These are phyloP conservation scores for Hypoxylon rubiginosum DNA, from an alignment of 2,329 filamentous ascomycete species.

Conservation along the genomic window DNA sequence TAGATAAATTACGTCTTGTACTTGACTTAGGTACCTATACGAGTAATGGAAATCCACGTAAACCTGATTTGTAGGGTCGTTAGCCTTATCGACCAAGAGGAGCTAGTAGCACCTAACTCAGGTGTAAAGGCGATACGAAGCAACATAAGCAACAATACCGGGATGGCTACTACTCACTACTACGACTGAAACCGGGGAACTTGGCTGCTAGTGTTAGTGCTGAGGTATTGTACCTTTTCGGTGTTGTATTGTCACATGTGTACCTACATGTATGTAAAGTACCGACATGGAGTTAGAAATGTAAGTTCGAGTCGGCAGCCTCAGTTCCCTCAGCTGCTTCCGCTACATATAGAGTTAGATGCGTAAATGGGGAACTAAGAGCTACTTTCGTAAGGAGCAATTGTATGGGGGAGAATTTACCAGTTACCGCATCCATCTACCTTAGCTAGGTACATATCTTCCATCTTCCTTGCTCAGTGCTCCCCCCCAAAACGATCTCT, in stretches of 20 bases:
- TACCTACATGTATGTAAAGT: background rate
- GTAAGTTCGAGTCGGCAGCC: background rate
- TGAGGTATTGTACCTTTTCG: background rate
- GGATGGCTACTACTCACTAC: constrained; percentile 24
- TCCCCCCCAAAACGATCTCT: constrained; percentile 16
- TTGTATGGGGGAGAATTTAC: background rate
- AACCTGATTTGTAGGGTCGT: constrained; percentile 8
- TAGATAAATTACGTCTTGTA: constrained; percentile 19
- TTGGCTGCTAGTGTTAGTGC: background rate
- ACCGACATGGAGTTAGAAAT: background rate
- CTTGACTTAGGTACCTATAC: background rate
- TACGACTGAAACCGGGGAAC: background rate
- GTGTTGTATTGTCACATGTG: background rate
- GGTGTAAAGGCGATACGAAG: constrained; percentile 11
- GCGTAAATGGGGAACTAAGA: background rate
- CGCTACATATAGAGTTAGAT: background rate
- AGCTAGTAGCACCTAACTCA: constrained; percentile 16
- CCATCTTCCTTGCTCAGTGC: constrained; percentile 17
- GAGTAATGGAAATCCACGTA: constrained; percentile 3
- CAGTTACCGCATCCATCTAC: constrained; percentile 23
- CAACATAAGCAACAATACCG: constrained; percentile 26
- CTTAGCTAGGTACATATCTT: too few species aligned
- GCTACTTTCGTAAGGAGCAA: background rate
- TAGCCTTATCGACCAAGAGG: constrained; percentile 13
- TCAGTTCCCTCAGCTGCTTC: background rate